A percentile compares a stretch with the other conserved stretches of the same genome.
Evolutionary conservation across 2,329 filamentous ascomycete genomes (phyloP).

Genomic region (Orbilia quercus): DNA sequence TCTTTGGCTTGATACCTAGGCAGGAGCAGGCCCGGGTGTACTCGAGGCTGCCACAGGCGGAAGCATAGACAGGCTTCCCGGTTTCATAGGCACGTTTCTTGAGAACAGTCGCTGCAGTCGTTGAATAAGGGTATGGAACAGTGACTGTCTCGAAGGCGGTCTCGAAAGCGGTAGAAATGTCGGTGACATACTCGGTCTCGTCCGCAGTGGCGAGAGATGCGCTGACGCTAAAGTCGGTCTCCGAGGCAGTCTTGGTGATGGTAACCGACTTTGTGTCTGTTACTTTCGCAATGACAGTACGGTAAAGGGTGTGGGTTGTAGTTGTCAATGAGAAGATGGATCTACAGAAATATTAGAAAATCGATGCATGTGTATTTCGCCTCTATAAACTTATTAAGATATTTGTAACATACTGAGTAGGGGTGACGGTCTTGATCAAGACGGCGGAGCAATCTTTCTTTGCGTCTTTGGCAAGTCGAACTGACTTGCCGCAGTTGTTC

Average conservation of each 20-base stretch:
- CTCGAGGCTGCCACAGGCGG: conserved; percentile 19
- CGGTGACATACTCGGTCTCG: conserved; percentile 25
- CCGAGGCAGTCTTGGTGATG: conserved; percentile 18
- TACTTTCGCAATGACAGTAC: conserved; percentile 3
- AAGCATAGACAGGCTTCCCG: conserved; percentile 35
- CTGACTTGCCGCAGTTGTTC: conserved; percentile 41
- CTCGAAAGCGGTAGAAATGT: conserved; percentile 15
- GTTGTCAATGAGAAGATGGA: conserved; percentile 9
- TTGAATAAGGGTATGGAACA: conserved; percentile 4
- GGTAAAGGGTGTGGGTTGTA: conserved; percentile 4
- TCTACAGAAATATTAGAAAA: conserved; percentile 4
- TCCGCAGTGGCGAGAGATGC: conserved; percentile 25
- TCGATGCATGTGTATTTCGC: too few relatives aligned
- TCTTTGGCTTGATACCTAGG: conserved; percentile 38
- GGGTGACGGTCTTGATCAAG: conserved; percentile 36
- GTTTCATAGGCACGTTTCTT: background rate
- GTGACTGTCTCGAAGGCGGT: conserved; percentile 19
- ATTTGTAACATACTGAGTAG: conserved; percentile 28
- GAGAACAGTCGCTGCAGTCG: background rate
- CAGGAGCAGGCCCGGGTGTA: conserved; percentile 52
- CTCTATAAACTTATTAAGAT: too few relatives aligned
- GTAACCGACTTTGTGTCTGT: conserved; percentile 27
- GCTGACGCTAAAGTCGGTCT: conserved; percentile 35
- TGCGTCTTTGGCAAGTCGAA: conserved; percentile 27
- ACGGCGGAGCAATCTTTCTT: conserved; percentile 38